phyloP scores from a whole-genome alignment of 768 basidiomycete species.

The Arthromyces matolae region DNA sequence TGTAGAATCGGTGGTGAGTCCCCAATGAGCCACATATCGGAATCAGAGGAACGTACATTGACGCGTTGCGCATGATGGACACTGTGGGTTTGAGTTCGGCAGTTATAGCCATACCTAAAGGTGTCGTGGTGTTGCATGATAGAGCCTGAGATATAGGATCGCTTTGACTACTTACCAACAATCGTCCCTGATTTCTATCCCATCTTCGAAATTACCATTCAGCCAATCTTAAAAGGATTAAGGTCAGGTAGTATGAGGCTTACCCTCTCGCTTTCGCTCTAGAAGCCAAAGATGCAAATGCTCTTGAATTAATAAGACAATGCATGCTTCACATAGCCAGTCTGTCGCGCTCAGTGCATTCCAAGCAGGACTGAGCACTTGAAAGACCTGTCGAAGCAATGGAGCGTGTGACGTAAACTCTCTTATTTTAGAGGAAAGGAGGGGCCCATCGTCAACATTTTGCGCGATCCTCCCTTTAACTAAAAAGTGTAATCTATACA shows the following conservation, averaged over 20 bases:
- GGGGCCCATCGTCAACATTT: too few relatives aligned
- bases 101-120: constrained; percentile 32
- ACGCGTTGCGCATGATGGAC: constrained; percentile 20
- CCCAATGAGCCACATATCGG: not conserved
- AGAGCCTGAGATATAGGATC: too few relatives aligned
- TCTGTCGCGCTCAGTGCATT: constrained; percentile 25
- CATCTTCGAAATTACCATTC: constrained; percentile 3
- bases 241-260: not conserved
- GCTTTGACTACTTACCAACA: constrained; percentile 27
- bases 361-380: constrained; percentile 15
- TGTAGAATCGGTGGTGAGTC: not conserved
- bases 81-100: constrained; percentile 24
- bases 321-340: constrained; percentile 29
- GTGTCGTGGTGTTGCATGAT: too few relatives aligned
- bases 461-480: too few relatives aligned
- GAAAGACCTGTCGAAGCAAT: too few relatives aligned
- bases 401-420: too few relatives aligned
- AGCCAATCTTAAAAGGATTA: constrained; percentile 1
- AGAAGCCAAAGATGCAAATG: constrained; percentile 28
- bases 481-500: too few relatives aligned
- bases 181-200: constrained; percentile 16
- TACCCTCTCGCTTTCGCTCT: constrained; percentile 19
- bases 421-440: too few relatives aligned
- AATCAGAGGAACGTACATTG: constrained; percentile 19
- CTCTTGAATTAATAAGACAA: constrained; percentile 19